These are phyloP conservation scores for Suillus subalutaceus DNA, from an alignment of 768 basidiomycete species.

Conservation along the genomic window DNA sequence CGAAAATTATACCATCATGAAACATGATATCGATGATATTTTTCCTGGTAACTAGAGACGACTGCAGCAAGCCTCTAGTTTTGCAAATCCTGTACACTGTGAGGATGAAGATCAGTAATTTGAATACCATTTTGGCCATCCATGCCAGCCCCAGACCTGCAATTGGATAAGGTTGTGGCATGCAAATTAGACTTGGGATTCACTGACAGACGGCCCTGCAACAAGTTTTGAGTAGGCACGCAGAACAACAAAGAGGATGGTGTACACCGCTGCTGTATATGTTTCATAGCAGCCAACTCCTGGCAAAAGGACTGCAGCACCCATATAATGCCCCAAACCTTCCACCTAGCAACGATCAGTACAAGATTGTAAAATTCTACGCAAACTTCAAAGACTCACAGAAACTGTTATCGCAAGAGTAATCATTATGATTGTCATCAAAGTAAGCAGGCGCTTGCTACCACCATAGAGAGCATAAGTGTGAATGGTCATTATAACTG, in stretches of 20 bases:
- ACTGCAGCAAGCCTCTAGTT: background rate
- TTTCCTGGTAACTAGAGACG: background rate
- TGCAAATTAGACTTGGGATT: background rate
- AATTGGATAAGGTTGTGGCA: background rate
- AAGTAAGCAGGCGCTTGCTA: slow-evolving; percentile 38
- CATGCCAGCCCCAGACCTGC: background rate
- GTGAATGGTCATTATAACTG: slow-evolving; percentile 51
- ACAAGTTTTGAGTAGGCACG: slow-evolving; percentile 18
- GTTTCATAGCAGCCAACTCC: slow-evolving; percentile 31
- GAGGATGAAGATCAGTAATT: background rate
- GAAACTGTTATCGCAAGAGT: slow-evolving; percentile 34
- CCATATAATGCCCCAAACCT: slow-evolving; percentile 47
- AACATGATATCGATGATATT: background rate
- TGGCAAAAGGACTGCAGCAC: slow-evolving; percentile 27
- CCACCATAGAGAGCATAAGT: slow-evolving; percentile 53
- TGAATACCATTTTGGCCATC: background rate
- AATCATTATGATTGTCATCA: slow-evolving; percentile 37
- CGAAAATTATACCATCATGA: background rate
- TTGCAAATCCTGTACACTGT: background rate
- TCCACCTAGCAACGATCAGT: background rate
- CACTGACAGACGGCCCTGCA: background rate
- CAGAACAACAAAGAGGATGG: slow-evolving; percentile 39
- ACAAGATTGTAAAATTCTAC: background rate
- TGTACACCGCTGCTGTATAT: slow-evolving; percentile 9
- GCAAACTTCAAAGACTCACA: slow-evolving; percentile 32